A percentile compares a stretch with the other conserved stretches of the same genome.
Conservation (phyloP, 352 stramenopile species). For the Pythium aristosporum region DNA sequence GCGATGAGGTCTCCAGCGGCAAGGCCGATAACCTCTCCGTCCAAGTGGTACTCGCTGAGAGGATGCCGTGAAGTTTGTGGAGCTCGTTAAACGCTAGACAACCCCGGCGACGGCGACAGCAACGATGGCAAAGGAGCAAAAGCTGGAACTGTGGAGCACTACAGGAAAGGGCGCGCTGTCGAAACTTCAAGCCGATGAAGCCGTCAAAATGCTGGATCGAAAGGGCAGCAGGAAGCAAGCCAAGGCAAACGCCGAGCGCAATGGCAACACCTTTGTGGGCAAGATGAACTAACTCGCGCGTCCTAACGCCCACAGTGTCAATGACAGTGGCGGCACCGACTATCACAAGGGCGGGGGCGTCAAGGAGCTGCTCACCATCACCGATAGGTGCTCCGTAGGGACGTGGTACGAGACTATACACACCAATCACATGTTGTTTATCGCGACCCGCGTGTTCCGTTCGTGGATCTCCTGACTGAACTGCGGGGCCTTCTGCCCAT, state of each 20-base stretch:
- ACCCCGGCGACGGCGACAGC: too few relatives aligned
- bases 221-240: constrained; percentile 71
- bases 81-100: too few relatives aligned
- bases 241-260: constrained; percentile 93
- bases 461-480: constrained; percentile 96
- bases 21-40: constrained; percentile 65
- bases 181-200: constrained; percentile 70
- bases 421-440: constrained; percentile 99
- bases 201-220: constrained; percentile 69
- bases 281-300: constrained; percentile 99
- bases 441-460: constrained; percentile 96
- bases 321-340: constrained; percentile 48
- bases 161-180: constrained; percentile 69
- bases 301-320: too few relatives aligned
- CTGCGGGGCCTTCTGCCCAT: constrained; percentile 98
- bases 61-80: too few relatives aligned
- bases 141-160: too few relatives aligned
- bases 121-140: constrained; percentile 12
- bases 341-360: constrained; percentile 94
- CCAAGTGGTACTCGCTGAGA: constrained; percentile 33
- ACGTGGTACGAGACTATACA: constrained; percentile 95
- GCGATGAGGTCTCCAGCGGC: constrained; percentile 61
- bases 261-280: constrained; percentile 99
- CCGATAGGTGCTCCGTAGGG: constrained; percentile 96
- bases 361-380: constrained; percentile 97